Conservation (phyloP, 2,329 filamentous ascomycete species). For the Aspergillus japonicus region DNA sequence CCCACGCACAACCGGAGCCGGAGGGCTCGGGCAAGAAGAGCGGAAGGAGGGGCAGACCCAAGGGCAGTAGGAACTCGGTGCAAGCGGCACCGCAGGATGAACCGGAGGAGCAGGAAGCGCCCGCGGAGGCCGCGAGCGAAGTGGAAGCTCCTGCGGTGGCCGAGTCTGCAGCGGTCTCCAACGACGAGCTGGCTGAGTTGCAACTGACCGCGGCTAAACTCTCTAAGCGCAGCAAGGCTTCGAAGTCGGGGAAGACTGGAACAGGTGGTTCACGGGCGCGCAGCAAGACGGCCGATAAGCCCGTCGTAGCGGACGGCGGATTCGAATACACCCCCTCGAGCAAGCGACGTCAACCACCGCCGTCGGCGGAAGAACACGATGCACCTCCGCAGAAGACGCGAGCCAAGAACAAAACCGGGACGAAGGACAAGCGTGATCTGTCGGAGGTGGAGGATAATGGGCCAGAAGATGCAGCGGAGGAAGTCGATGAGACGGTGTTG, state of each 20-base stretch:
- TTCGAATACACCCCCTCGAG: constrained; percentile 43
- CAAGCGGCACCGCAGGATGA: constrained; percentile 27
- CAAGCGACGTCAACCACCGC: constrained; percentile 21
- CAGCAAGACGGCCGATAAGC: constrained; percentile 28
- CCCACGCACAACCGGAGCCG: constrained; percentile 20
- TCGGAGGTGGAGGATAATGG: constrained; percentile 30
- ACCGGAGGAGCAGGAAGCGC: constrained; percentile 44
- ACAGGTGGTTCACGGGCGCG: constrained; percentile 20
- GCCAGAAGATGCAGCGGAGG: constrained; percentile 33
- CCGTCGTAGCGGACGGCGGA: constrained; percentile 38
- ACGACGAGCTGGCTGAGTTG: constrained; percentile 28
- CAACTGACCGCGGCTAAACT: constrained; percentile 16
- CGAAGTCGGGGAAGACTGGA: constrained; percentile 23
- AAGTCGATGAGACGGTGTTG: constrained; percentile 33
- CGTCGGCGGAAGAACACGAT: constrained; percentile 18
- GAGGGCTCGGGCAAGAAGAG: constrained; percentile 20
- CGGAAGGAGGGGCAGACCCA: constrained; percentile 32
- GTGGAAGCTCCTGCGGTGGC: constrained; percentile 27
- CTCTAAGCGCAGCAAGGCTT: constrained; percentile 20
- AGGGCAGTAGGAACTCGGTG: constrained; percentile 29
- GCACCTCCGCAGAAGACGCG: constrained; percentile 23
- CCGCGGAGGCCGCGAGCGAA: constrained; percentile 36
- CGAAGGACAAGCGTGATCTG: constrained; percentile 14
- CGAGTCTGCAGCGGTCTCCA: constrained; percentile 21
- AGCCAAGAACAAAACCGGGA: constrained; percentile 13